These are phyloP conservation scores for Luffa aegyptiaca DNA, from an alignment of 306 rosid genomes.

Conservation along the genomic window DNA sequence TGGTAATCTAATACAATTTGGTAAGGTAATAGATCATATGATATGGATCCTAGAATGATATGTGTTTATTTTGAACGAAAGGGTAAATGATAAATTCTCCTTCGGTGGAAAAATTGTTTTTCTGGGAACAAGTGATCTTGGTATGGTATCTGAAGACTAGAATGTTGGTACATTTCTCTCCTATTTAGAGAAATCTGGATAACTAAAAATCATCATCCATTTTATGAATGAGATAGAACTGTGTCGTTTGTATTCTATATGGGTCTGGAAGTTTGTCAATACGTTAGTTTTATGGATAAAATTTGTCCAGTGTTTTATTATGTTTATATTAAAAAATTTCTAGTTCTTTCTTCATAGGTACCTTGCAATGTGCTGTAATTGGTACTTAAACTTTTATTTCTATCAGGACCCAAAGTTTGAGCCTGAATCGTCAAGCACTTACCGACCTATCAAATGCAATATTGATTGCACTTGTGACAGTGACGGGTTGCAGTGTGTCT, in stretches of 20 bases:
- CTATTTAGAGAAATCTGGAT: background rate
- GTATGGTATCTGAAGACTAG: background rate
- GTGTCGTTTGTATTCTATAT: background rate
- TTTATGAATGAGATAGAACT: background rate
- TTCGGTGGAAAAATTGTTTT: background rate
- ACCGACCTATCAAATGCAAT: conserved; percentile 69
- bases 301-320: background rate
- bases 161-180: background rate
- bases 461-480: conserved; percentile 58
- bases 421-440: conserved; percentile 66
- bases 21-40: background rate
- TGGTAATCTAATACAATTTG: background rate
- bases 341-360: background rate
- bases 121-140: background rate
- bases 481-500: conserved; percentile 49
- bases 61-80: background rate
- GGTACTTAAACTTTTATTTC: conserved; percentile 11
- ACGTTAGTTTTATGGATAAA: background rate
- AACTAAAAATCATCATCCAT: background rate
- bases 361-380: conserved; percentile 7
- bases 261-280: background rate
- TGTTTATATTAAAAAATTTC: background rate
- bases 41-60: background rate
- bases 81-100: background rate
- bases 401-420: conserved; percentile 75